Evolutionary conservation across 2,329 filamentous ascomycete species (phyloP), one percentile per base, ranked within the genome.

Genomic region (Colletotrichum kahawae): DNA sequence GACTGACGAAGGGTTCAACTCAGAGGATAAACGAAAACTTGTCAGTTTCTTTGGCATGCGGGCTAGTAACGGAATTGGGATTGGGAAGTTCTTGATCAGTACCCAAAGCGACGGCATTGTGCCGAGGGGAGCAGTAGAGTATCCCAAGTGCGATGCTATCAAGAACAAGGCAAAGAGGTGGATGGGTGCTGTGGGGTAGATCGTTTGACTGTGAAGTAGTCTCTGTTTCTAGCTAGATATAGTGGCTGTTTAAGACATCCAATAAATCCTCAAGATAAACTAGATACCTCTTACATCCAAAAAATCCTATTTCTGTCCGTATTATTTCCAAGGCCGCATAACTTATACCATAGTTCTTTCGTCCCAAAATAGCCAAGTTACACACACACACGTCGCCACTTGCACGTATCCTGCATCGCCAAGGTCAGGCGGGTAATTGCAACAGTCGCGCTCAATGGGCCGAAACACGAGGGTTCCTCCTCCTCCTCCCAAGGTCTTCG

Each of bases 51-150:
- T 77, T 10, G 64, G 48, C 8, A 67, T 38, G 31, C 66, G 56
- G 24, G 65, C 70, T 10, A 65, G 57, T 27, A 74, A 62, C 31
- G 74, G 70, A 5, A 70, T 76, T 27, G 60, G 36, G 7, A 66
- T 74, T n/a, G 74, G 74, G 3, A 73, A 74, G 18, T 76, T 76
- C 8, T 36, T 76, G n/a, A 13, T 33, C 9, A 76, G 74, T 10
- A 76, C 60, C 5, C 72, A 72, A 34, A 59, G 72, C 24, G 48
- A 59, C 13, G 69, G 69, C 9, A 34, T 67, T 14, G 48, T 27
- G 16, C 21, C 72, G 7, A 59, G 51, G 10, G 31, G n/a, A 0
- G 14, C 18, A n/a, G 63, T 38, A 9, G 38, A 31, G 14, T 7
- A 31, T 16, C 67, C 36, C 6, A 57, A 56, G 5, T 57, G 38